Base-by-base conservation (phyloP, 1,284 basidiomycete species). In the Boletus albobrunnescens region DNA sequence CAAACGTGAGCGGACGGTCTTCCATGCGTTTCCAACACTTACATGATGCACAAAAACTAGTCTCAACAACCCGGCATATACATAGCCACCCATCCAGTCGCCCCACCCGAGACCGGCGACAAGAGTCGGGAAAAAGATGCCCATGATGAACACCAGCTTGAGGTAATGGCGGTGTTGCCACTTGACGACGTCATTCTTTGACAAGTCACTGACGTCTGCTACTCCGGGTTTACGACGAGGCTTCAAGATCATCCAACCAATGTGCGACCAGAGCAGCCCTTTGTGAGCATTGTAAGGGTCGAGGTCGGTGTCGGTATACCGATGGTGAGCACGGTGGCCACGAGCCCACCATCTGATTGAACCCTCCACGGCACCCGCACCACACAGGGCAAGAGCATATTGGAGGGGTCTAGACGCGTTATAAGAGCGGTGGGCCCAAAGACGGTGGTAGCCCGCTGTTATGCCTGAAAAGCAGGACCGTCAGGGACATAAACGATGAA, bases 261-360 rank as follows among this genome's bases (percentile, higher is more conserved):
- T 73, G 69, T 94, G 91, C 6, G 90, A 83, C 81, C 85, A 87
- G n/a, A 84, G 59, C 19, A 88, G 67, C 4, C 92, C 92, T 53
- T 87, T 79, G 61, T 87, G 81, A 4, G 92, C 84, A 56, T 87
- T 82, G 72, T 95, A 94, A 6, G 92, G 92, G 68, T 95, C 92
- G 41, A 90, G 79, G 55, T 92, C 87, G 37, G 91, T 94, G 71
- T 95, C 92, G 56, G 92, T 94, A 69, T 85, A 84, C 44, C 91
- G 80, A 68, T 94, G 91, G 67, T 94, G 92, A 32, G 91, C 89
- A 47, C 92, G 83, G 68, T 94, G 92, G 27, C 87, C 81, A 45
- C 88, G 80, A n/a, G 88, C 82, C 92, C 92, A 95, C 91, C 91
- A 95, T 65, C 86, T 85, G 70, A 94, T 92, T 16, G 91, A 91